Evolutionary conservation across 2,329 filamentous ascomycete genomes (phyloP), one percentile per base, ranked within the genome.

Genomic region (Colletotrichum tropicicola): DNA sequence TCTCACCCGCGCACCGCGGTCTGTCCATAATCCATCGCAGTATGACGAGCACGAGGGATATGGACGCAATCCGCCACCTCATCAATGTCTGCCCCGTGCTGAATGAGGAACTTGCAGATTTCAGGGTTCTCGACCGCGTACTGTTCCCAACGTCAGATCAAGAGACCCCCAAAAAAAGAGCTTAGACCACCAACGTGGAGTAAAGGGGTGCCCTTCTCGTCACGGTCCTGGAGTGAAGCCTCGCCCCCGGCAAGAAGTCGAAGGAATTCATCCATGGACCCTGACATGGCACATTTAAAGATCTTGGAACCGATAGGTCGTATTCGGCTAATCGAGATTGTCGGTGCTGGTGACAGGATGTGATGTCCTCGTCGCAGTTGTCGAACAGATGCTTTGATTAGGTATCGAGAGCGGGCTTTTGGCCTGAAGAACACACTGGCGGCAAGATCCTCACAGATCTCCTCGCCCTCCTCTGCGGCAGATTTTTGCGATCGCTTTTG

Each of bases 171-270:
- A 3, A 17, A 3, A 17, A 4, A 41, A 19, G 1, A 51, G 12
- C 13, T 12, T 6, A 27, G 6, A 17, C 4, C n/a, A 55, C 52
- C n/a, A n/a, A 39, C 54, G 5, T 58, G 54, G 10, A 58, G 30
- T 2, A 58, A 7, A 2, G 43, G 6, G 7, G 43, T 23, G 5
- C 54, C 54, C 25, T 7, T 15, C 6, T 58, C 54, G 3, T 58
- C 43, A 9, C 43, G 43, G 15, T 58, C 54, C 8, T 58, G 54
- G 2, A 58, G 15, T 1, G 54, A 39, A 7, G 54, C 54, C 17
- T 58, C 43, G 1, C 44, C 54, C 9, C 15, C n/a, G 1, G 28
- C n/a, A 4, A 58, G n/a, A 5, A 49, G 32, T 2, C 3, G 44
- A 1, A 48, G 3, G 5, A 57, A 27, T 1, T 28, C 43, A 3